Base-by-base conservation (phyloP, 345 rosid genomes). In the Eucalyptus viminalis region DNA sequence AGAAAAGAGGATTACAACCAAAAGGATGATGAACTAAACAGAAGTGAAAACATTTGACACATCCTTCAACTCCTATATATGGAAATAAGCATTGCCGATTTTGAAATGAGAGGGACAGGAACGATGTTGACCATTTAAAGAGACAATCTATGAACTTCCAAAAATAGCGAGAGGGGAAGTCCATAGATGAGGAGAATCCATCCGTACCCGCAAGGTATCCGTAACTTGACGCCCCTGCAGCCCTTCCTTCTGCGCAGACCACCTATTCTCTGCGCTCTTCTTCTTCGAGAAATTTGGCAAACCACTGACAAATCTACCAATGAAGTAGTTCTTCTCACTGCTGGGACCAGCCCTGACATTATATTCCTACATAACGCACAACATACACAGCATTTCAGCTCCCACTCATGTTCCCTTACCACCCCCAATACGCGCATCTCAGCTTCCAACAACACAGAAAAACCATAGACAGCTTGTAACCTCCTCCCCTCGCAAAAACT, bases 211-310 rank as follows among this genome's bases (percentile, higher is more conserved):
- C 94, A 97, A 92, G 1, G 94, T 86, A 89, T 96, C 98, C 22
- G 96, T 94, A 65, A 96, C 92, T 88, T 95, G 98, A 87, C 99
- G 98, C 76, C 99, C 99, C 90, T 95, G 98, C 11, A 97, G 93
- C 60, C 98, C 98, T 56, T 98, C 99, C 92, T 98, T 98, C 80
- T 93, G 97, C 49, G 40, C 40, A 37, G 94, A 90, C 99, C 99
- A 98, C 91, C 93, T 96, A 89, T 97, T 97, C 93, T 98, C 99
- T 5, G 98, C 93, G 51, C 86, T 94, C 88, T 95, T 97, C 95
- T 95, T 97, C 94, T 93, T 96, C 2, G 97, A 94, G 90, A 97
- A 98, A 91, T 93, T 94, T 2, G 99, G 99, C 56, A 97, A 92
- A 56, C 99, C 99, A 49, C 90, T 91, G 87, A 93, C 94, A 88